Evolutionary conservation across 371 early-diverging fungal species (phyloP).

Genomic region (Rhizomucor miehei): DNA sequence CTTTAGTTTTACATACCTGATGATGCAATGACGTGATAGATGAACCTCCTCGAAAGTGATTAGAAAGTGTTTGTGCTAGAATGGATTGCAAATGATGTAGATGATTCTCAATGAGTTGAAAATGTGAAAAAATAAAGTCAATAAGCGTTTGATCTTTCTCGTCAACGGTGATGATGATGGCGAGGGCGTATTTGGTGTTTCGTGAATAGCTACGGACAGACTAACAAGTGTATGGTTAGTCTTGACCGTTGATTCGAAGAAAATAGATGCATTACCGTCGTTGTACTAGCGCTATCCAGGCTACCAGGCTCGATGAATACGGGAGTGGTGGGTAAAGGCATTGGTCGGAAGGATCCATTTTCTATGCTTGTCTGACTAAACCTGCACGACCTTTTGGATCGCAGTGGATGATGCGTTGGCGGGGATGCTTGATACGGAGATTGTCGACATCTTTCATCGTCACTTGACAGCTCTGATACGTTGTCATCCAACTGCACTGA

Average conservation of each 20-base stretch:
- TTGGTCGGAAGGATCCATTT: conserved; percentile 60
- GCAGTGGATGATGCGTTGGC: conserved; percentile 37
- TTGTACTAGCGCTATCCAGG: not conserved
- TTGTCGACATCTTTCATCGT: conserved; percentile 32
- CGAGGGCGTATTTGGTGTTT: conserved; percentile 59
- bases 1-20: not conserved
- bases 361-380: conserved; percentile 67
- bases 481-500: conserved; percentile 27
- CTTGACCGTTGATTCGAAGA: too few relatives aligned
- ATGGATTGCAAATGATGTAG: conserved; percentile 59
- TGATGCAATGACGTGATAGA: not conserved
- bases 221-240: too few relatives aligned
- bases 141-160: conserved; percentile 47
- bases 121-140: conserved; percentile 67
- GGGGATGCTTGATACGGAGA: conserved; percentile 23
- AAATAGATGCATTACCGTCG: not conserved
- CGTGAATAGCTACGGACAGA: conserved; percentile 14
- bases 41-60: conserved; percentile 27
- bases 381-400: conserved; percentile 47
- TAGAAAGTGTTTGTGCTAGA: conserved; percentile 46
- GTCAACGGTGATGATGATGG: conserved; percentile 55
- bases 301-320: not conserved
- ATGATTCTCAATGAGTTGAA: conserved; percentile 59
- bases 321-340: conserved; percentile 49
- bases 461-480: conserved; percentile 37